Evolutionary conservation across 345 rosid species (phyloP).

Genomic region (Bruguiera gymnorhiza): DNA sequence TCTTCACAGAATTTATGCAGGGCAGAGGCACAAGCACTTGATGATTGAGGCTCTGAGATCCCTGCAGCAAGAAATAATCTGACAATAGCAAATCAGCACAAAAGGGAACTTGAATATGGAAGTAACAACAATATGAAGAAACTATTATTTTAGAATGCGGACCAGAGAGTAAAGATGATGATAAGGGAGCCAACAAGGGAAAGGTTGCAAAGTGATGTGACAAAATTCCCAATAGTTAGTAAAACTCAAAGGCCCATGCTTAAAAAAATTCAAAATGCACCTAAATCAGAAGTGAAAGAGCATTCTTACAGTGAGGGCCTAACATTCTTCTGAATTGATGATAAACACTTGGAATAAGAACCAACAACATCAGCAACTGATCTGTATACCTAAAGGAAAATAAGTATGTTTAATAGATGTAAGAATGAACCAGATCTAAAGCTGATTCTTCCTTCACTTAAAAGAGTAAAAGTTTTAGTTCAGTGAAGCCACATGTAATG

Average conservation of each 20-base stretch:
- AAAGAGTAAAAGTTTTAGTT: not conserved
- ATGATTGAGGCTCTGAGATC: constrained; percentile 66
- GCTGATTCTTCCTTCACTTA: not conserved
- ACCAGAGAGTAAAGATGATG: not conserved
- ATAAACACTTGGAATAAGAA: constrained; percentile 90
- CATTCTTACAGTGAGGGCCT: constrained; percentile 74
- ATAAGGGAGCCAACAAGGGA: not conserved
- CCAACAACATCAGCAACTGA: constrained; percentile 90
- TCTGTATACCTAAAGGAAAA: constrained; percentile 69
- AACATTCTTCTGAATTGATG: constrained; percentile 56
- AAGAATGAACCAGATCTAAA: constrained; percentile 1
- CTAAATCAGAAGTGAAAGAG: constrained; percentile 7
- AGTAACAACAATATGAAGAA: constrained; percentile 7
- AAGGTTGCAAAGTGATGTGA: not conserved
- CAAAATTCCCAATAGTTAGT: not conserved
- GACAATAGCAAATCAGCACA: constrained; percentile 53
- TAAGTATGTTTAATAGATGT: constrained; percentile 7
- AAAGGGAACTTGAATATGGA: constrained; percentile 15
- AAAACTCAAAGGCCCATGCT: not conserved
- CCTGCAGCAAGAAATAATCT: constrained; percentile 97
- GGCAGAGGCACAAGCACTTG: constrained; percentile 81
- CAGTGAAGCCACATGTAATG: not conserved
- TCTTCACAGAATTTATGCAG: constrained; percentile 92
- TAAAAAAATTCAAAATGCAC: constrained; percentile 2
- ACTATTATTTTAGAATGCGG: not conserved